Evolutionary conservation across 1,284 basidiomycete genomes (phyloP), one percentile per base, ranked within the genome.

Genomic region (Lentinula novae-zelandiae): DNA sequence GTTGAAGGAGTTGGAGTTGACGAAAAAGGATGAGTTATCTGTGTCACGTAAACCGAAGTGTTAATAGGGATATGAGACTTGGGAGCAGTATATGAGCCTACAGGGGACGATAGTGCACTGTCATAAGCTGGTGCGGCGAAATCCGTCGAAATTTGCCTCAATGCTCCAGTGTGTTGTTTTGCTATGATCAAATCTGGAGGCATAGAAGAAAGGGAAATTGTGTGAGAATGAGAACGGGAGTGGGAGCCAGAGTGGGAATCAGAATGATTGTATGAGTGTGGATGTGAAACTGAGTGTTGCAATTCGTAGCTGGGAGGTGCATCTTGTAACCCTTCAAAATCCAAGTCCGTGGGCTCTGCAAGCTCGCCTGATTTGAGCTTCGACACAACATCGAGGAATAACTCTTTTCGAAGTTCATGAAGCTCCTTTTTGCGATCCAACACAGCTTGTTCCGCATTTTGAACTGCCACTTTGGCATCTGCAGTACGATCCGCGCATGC

Each of bases 231-330:
- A 12, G n/a, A 17, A 22, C 15, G 13, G n/a, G 33, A n/a, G 39
- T 27, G 36, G 15, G 53, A 40, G 34, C 22, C 34, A 31, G 22
- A 52, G 31, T 12, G 33, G 10, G 48, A 27, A 27, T 20, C 5
- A 3, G 53, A 15, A 13, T 42, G 38, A 3, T n/a, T 42, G 20
- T 42, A 33, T 22, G 48, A 40, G 40, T 49, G 49, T 31, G 50
- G 10, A 13, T 53, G 20, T 46, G 44, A 46, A 22, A 9, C 8
- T 12, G 44, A 5, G 33, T 52, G 31, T 38, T 60, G 40, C 8
- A 31, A 36, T 5, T 60, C 59, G 33, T 60, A 60, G 55, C 59
- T 60, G 13, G 59, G 59, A 44, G 59, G 59, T 40, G 59, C 59
- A 27, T 60, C 59, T 39, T 56, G 42, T 36, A 54, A 17, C 12